Conservation (phyloP, 129 eudicot genomes). For the Scalesia atractyloides region DNA sequence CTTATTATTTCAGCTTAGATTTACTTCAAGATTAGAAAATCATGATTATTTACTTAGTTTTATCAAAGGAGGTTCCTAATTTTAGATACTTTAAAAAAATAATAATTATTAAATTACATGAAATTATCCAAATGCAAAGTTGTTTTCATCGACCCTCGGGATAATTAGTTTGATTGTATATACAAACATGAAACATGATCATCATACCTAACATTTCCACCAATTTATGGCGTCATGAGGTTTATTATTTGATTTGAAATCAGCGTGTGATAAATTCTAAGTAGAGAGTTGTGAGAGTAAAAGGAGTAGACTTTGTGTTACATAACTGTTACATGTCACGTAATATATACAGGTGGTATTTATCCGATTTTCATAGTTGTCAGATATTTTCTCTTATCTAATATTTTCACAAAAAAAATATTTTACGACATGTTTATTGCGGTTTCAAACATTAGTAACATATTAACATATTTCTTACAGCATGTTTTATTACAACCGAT, state of each 20-base stretch:
- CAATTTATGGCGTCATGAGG: background rate
- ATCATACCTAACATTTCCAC: conserved; percentile 1
- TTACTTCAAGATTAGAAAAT: conserved; percentile 27
- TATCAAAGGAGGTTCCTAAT: background rate
- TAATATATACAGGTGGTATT: no score
- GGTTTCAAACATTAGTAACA: background rate
- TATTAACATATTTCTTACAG: background rate
- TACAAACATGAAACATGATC: background rate
- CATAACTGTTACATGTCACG: no score
- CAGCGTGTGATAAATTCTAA: no score
- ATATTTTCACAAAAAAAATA: no score
- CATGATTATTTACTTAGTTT: conserved; percentile 13
- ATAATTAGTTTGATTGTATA: conserved; percentile 20
- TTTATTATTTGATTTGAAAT: no score
- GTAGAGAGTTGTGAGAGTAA: no score
- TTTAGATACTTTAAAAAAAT: background rate
- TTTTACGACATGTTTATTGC: no score
- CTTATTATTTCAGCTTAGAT: conserved; percentile 28
- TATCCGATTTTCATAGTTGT: no score
- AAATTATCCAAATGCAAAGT: conserved; percentile 12
- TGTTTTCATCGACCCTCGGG: conserved; percentile 27
- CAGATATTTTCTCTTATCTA: no score
- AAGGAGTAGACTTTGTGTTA: no score
- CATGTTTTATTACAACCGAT: conserved; percentile 14
- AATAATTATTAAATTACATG: conserved; percentile 14